Base-by-base conservation (phyloP, 2,329 filamentous ascomycete genomes). In the Calonectria pseudoreteaudii region DNA sequence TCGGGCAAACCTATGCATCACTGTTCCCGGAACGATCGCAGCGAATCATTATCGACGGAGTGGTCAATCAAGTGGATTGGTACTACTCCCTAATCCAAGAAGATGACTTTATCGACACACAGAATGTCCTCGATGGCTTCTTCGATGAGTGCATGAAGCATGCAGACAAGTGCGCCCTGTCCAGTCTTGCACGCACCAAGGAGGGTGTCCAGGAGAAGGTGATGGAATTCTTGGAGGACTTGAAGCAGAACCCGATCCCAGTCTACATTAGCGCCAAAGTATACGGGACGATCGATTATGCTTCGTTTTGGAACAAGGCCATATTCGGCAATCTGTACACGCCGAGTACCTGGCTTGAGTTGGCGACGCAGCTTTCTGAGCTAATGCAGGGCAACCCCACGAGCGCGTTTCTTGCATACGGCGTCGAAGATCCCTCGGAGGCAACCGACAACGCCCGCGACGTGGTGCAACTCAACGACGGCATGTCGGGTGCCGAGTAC, bases 121-220 rank as follows among this genome's bases (percentile, higher is more conserved):
- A 82, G 34, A 76, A 80, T 5, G 79, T 82, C 2, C 68, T 85
- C 14, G 73, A 79, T 11, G 84, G 83, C 0, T 83, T 85, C 23
- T 76, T 84, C 13, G 81, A 83, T 4, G 82, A 85, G 68, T 86
- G 84, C 69, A 71, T 82, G 68, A 82, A 82, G 58, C 89, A 89
- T 1, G 88, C 88, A 3, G 75, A 85, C 7, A 82, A 81, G n/a
- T 90, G 88, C 72, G 80, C 85, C 1, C 76, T 90, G 34, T 84
- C 84, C 0, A 80, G 81, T 0, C 73, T 86, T 14, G 83, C 83
- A 13, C 75, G 80, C 2, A 83, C 86, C 0, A 83, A 82, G 50
- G 80, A 86, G 34, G 81, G 80, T 7, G 78, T 88, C 13, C 74
- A 78, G 23, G 70, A 77, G 0, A 81, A 82, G 31, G 78, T 89